phyloP scores from a whole-genome alignment of 2,329 filamentous ascomycete genomes.

The Colletotrichum liaoningense region DNA sequence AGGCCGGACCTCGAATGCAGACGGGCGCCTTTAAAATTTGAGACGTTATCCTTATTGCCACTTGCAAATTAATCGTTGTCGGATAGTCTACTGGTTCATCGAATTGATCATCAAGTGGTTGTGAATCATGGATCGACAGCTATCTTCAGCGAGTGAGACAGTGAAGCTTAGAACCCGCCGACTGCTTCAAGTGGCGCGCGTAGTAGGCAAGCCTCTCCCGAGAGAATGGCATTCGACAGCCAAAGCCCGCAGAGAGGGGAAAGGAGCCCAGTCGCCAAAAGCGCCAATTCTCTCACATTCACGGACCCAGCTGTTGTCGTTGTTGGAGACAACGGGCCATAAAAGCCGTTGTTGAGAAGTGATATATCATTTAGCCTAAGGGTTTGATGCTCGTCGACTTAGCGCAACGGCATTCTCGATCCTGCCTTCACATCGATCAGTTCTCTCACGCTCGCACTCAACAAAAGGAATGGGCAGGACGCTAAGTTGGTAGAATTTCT shows the following conservation, averaged over 20 bases:
- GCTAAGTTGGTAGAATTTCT: background rate
- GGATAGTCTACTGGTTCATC: background rate
- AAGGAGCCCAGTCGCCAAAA: background rate
- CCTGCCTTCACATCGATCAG: background rate
- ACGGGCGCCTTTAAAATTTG: background rate
- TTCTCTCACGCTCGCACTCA: background rate
- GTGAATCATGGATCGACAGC: background rate
- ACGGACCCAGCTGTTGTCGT: background rate
- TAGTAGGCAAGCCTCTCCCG: conserved; percentile 26
- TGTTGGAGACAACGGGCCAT: background rate
- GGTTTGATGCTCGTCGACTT: background rate
- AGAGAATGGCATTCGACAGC: background rate
- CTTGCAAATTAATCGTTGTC: background rate
- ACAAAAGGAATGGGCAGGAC: conserved; percentile 12
- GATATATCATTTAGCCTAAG: conserved; percentile 16
- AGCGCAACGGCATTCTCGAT: background rate
- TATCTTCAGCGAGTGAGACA: conserved; percentile 3
- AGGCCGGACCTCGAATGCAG: background rate
- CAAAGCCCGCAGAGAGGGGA: background rate
- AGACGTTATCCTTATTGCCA: background rate
- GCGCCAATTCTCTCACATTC: background rate
- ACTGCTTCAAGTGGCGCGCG: background rate
- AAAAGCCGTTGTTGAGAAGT: conserved; percentile 9
- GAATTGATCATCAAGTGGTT: background rate
- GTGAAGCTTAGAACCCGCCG: background rate